Base-by-base conservation (phyloP, 305 asterid species). In the Solanum aculeatissimum region DNA sequence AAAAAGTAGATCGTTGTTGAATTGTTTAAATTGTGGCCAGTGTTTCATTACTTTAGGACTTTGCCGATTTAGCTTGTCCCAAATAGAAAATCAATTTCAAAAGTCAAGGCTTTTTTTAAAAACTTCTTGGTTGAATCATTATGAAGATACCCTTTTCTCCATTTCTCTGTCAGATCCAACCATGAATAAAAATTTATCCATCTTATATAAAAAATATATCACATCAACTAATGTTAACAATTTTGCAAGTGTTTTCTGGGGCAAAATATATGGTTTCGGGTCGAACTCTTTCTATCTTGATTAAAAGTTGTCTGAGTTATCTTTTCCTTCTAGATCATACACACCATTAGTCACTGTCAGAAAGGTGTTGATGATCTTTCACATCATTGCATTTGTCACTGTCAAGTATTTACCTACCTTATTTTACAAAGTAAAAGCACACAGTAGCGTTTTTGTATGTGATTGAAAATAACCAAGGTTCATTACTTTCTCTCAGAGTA, bases 401-500 rank as follows among this genome's bases (percentile, higher is more conserved):
- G 82, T 77, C 47, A 77, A 27, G 29, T 77, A 27, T 23, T 51
- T 29, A 29, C 29, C 7, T 51, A 51, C 43, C 82, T 29, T 51
- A 77, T 1, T 77, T 51, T 77, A 51, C 29, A 10, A 51, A 77
- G 65, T 77, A 27, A 77, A 62, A 1, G 2, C 47, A 15, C 40
- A 77, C 29, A 77, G 18, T 51, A 32, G 3, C 65, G 29, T 77
- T 77, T 77, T 77, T 29, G 15, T 29, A 10, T 77, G 65, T 16
- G 47, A 18, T 51, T 2, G 23, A 77, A 57, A 12, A 27, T 77
- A 21, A 77, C 19, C 65, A 77, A 29, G 15, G 65, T n/a, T 77
- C 18, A 4, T 29, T 51, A 77, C 57, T 77, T 83, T 89, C 82
- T 87, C 81, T 79, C 96, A 95, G 92, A 85, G 85, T 53, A 15